A percentile compares a stretch with the other conserved stretches of the same genome.
phyloP scores from a whole-genome alignment of 176 grass and related monocot species.

The Themeda triandra region DNA sequence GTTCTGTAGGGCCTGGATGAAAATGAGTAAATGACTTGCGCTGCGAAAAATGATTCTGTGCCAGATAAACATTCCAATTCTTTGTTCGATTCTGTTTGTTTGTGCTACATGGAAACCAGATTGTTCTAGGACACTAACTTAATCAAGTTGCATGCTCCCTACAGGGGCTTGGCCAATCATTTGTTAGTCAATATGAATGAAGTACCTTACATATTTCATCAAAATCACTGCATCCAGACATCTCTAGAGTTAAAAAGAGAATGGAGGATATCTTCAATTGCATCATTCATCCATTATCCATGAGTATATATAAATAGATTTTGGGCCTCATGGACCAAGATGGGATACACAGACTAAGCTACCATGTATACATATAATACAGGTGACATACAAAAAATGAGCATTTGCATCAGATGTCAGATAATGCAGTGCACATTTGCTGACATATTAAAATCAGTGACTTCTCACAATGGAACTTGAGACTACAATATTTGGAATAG shows the following conservation, averaged over 20 bases:
- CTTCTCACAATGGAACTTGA: not conserved
- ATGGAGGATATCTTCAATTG: not conserved
- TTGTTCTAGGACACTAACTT: not conserved
- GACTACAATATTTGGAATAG: not conserved
- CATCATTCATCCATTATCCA: not conserved
- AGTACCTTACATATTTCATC: slow-evolving; percentile 13
- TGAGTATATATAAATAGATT: not conserved
- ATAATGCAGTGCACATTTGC: slow-evolving; percentile 4
- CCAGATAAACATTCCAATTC: slow-evolving; percentile 2
- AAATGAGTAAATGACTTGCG: slow-evolving; percentile 3
- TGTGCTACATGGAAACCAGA: not conserved
- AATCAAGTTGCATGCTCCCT: not conserved
- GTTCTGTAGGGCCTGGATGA: not conserved
- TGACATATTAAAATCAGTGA: slow-evolving; percentile 1
- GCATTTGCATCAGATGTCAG: slow-evolving; percentile 8
- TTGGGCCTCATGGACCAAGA: not conserved
- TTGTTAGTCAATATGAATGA: slow-evolving; percentile 18
- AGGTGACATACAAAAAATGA: not conserved
- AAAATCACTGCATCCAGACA: not conserved
- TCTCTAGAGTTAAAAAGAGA: not conserved
- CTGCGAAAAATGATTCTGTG: not conserved
- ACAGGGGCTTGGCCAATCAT: slow-evolving; percentile 8
- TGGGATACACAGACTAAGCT: not conserved
- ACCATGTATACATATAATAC: slow-evolving; percentile 1
- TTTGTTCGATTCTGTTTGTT: not conserved